A percentile compares a stretch with the other conserved stretches of the same genome.
phyloP scores from a whole-genome alignment of 2,329 filamentous ascomycete genomes.

The Colletotrichum orbiculare region DNA sequence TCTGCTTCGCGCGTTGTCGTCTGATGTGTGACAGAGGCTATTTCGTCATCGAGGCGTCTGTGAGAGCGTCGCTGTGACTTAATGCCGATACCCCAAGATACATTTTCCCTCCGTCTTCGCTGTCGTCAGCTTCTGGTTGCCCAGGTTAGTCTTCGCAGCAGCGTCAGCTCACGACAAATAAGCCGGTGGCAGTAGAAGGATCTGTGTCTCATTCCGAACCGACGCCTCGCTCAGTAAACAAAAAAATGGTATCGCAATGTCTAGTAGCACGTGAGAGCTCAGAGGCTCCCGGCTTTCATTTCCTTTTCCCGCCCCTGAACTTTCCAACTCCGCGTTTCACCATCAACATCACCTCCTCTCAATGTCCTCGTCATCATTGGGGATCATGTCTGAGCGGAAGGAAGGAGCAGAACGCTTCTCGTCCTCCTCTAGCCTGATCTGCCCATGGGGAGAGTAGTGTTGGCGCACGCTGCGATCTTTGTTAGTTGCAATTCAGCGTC shows the following conservation, averaged over 20 bases:
- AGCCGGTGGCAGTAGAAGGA: background rate
- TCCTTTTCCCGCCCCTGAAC: background rate
- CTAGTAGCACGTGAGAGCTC: conserved; percentile 24
- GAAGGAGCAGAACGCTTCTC: conserved; percentile 24
- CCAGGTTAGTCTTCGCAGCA: too few relatives aligned
- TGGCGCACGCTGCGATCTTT: conserved; percentile 14
- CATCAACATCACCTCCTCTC: conserved; percentile 5
- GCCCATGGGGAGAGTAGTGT: conserved; percentile 25
- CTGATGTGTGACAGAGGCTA: too few relatives aligned
- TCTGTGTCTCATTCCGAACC: conserved; percentile 10
- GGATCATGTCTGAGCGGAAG: conserved; percentile 19
- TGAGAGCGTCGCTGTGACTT: too few relatives aligned
- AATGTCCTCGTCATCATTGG: conserved; percentile 5
- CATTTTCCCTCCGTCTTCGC: too few relatives aligned
- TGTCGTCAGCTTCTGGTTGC: too few relatives aligned
- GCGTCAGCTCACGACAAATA: background rate
- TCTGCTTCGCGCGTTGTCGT: too few relatives aligned
- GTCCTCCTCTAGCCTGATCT: conserved; percentile 24
- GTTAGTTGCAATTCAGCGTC: background rate
- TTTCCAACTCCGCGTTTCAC: background rate
- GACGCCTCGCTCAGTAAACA: conserved; percentile 27
- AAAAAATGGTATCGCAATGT: conserved; percentile 31
- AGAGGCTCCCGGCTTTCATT: background rate
- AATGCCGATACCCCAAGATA: too few relatives aligned
- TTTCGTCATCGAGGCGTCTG: too few relatives aligned